These are phyloP conservation scores for Fomitopsis schrenkii DNA, from an alignment of 1,284 basidiomycete species.

Conservation along the genomic window DNA sequence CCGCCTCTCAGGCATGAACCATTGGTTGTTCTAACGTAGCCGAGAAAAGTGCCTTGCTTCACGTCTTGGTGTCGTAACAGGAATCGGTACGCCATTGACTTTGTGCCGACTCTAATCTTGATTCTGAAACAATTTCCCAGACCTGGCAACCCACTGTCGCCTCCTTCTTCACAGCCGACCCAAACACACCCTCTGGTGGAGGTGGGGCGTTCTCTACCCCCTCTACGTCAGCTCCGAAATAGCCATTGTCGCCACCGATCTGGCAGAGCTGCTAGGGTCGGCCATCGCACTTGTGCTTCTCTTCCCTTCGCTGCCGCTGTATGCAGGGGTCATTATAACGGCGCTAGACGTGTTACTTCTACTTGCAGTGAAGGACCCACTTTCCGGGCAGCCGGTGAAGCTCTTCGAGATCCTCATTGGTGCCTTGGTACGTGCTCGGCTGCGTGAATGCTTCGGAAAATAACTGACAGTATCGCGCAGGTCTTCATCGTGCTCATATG, in stretches of 20 bases:
- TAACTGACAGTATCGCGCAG: constrained; percentile 32
- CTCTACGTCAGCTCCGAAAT: constrained; percentile 69
- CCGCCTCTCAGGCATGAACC: not conserved
- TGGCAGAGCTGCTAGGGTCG: constrained; percentile 78
- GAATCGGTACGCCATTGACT: constrained; percentile 43
- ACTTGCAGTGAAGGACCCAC: constrained; percentile 57
- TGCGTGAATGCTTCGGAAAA: not conserved
- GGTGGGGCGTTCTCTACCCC: constrained; percentile 69
- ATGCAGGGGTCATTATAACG: constrained; percentile 82
- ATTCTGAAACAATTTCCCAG: constrained; percentile 27
- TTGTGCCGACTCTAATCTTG: constrained; percentile 2
- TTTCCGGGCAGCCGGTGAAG: constrained; percentile 53
- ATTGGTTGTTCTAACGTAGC: not conserved
- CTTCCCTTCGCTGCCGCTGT: constrained; percentile 77
- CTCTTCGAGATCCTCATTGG: constrained; percentile 75
- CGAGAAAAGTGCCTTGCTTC: constrained; percentile 42
- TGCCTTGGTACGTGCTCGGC: constrained; percentile 37
- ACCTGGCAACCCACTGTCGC: constrained; percentile 73
- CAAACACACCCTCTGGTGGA: constrained; percentile 53
- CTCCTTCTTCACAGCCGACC: constrained; percentile 66
- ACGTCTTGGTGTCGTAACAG: constrained; percentile 66
- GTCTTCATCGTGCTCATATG: constrained; percentile 82
- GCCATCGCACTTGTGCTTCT: constrained; percentile 80
- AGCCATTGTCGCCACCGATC: constrained; percentile 80
- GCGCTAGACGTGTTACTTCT: constrained; percentile 81